Base-by-base conservation (phyloP, 2,329 filamentous ascomycete genomes). In the Fusarium cicatricum region DNA sequence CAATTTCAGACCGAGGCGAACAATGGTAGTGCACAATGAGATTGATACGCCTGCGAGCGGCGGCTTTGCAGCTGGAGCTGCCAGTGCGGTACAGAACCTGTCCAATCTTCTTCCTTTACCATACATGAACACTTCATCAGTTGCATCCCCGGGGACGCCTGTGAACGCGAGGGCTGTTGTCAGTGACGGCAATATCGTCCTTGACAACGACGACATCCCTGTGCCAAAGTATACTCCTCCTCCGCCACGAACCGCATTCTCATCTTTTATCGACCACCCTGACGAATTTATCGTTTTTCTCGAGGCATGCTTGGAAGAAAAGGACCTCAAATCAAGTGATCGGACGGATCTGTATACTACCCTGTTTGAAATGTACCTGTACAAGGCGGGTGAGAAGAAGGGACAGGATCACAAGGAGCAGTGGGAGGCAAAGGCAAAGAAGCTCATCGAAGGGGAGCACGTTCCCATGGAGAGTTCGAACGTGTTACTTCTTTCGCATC, bases 281-380 rank as follows among this genome's bases (percentile, higher is more conserved):
- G 86, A 93, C 53, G 88, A 97, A 69, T 98, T 99, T 67, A 94
- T 98, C 59, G 80, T 87, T 14, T 99, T 99, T 71, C 81, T 99
- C 0, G 94, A 99, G 75, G 92, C 92, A 5, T 93, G 94, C 57
- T 84, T 96, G 5, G 79, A 87, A 43, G 88, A 92, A 53, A 80
- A 87, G 16, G 82, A 84, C 17, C 75, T 96, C n/a, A 86, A 86
- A 16, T 82, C 90, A 31, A 83, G 86, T 9, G 90, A 97, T 71
- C 90, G 87, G 60, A 85, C 89, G 2, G 96, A 99, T 72, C 82
- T 99, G 14, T 95, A 95, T 70, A 98, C 94, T 0, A 97, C 96
- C 0, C 75, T 99, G 12, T 98, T 99, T 70, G 96, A 99, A 74
- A 98, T 99, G 90, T 99, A 98, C 71, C 80, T 99, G 9, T 90